phyloP scores from a whole-genome alignment of 495 filamentous ascomycete genomes.

The Hyaloscypha hepaticicola region DNA sequence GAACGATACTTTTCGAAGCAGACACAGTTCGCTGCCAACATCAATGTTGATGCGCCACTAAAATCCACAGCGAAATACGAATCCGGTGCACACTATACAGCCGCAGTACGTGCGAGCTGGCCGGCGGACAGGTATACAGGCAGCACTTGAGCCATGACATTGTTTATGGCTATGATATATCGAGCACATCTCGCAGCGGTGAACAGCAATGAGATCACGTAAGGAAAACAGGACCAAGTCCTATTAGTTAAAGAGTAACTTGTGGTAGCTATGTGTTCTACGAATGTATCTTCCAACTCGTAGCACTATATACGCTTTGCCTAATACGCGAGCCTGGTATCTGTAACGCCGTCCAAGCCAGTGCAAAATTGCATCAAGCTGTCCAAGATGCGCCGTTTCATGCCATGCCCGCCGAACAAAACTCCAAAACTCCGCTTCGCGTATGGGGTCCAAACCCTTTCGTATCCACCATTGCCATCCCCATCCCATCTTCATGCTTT shows the following conservation, averaged over 20 bases:
- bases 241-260: neutral
- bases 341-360: conserved; percentile 14
- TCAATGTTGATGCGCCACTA: too few relatives aligned
- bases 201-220: neutral
- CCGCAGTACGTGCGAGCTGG: neutral
- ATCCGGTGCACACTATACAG: neutral
- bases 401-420: neutral
- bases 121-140: neutral
- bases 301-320: neutral
- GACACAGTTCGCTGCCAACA: too few relatives aligned
- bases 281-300: neutral
- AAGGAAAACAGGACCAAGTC: neutral
- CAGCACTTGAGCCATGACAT: neutral
- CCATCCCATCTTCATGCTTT: neutral
- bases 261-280: neutral
- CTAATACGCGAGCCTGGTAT: conserved; percentile 1
- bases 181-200: too few relatives aligned
- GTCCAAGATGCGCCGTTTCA: neutral
- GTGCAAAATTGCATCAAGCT: neutral
- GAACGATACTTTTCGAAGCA: too few relatives aligned
- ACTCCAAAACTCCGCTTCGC: neutral
- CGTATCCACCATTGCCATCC: neutral
- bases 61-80: too few relatives aligned
- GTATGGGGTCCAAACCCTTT: neutral
- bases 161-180: neutral